Evolutionary conservation across 495 filamentous ascomycete genomes (phyloP).

Genomic region (Cryomyces minteri): DNA sequence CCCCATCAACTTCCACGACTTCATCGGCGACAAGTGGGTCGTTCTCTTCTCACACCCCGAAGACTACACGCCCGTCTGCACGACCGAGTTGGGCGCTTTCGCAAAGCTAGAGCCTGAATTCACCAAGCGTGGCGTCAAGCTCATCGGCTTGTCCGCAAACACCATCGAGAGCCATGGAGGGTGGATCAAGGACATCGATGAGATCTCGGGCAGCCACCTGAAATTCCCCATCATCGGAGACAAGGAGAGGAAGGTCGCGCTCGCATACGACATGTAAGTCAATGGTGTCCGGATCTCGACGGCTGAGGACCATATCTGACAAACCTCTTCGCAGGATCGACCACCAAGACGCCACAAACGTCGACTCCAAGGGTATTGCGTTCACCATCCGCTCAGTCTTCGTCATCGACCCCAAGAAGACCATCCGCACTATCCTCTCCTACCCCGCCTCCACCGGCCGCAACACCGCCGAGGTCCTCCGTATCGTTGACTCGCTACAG

Average conservation of each 20-base stretch:
- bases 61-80: conserved; percentile 71
- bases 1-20: conserved; percentile 92
- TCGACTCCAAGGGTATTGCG: conserved; percentile 86
- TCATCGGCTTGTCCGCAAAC: conserved; percentile 87
- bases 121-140: conserved; percentile 77
- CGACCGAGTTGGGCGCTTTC: conserved; percentile 93
- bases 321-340: conserved; percentile 43
- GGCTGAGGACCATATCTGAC: conserved; percentile 1
- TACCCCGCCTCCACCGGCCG: conserved; percentile 96
- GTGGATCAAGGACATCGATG: conserved; percentile 95
- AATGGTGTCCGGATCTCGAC: no score
- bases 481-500: conserved; percentile 89
- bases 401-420: conserved; percentile 97
- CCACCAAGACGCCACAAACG: conserved; percentile 67
- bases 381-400: conserved; percentile 99
- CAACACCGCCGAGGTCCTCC: conserved; percentile 89
- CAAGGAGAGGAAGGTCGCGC: conserved; percentile 85
- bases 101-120: conserved; percentile 97
- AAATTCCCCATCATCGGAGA: conserved; percentile 95
- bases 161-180: conserved; percentile 40
- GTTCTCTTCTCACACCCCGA: conserved; percentile 96
- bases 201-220: conserved; percentile 66
- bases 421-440: conserved; percentile 84
- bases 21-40: conserved; percentile 85
- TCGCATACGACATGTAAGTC: conserved; percentile 84